These are phyloP conservation scores for Rutidosis leptorrhynchoides DNA, from an alignment of 129 eudicot species.

Conservation along the genomic window DNA sequence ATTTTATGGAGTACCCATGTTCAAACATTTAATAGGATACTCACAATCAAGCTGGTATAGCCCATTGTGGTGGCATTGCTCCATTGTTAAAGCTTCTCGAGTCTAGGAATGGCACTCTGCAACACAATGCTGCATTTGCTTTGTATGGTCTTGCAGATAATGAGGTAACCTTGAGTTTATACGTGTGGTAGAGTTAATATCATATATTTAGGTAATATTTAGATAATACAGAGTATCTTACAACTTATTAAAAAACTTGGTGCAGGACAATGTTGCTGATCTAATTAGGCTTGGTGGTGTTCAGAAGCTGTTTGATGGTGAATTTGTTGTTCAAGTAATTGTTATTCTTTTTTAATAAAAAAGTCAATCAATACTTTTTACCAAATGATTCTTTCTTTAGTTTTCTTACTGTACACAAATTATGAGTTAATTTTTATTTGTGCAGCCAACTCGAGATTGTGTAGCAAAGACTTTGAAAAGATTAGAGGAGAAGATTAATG, in stretches of 20 bases:
- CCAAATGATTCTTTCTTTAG: not conserved
- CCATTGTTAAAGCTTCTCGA: constrained; percentile 84
- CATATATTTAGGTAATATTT: constrained; percentile 8
- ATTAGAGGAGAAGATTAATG: constrained; percentile 81
- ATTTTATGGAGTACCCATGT: not conserved
- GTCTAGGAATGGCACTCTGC: constrained; percentile 81
- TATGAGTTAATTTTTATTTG: constrained; percentile 5
- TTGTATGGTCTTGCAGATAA: constrained; percentile 96
- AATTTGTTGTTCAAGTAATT: constrained; percentile 70
- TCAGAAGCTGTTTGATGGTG: constrained; percentile 85
- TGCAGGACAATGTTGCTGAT: constrained; percentile 85
- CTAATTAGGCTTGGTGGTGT: constrained; percentile 78
- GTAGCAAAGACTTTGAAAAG: constrained; percentile 70
- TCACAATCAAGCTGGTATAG: constrained; percentile 98
- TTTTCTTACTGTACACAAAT: not conserved
- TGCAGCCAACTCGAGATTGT: constrained; percentile 80
- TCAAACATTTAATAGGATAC: constrained; percentile 50
- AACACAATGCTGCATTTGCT: constrained; percentile 97
- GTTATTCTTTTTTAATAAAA: not conserved
- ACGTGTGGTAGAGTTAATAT: not conserved
- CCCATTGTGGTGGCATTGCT: constrained; percentile 69
- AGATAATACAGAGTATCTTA: too few relatives aligned
- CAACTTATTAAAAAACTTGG: constrained; percentile 11
- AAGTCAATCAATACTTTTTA: not conserved
- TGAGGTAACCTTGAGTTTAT: constrained; percentile 53